Evolutionary conservation across 495 filamentous ascomycete genomes (phyloP).

Genomic region (Penicillium nucicola): DNA sequence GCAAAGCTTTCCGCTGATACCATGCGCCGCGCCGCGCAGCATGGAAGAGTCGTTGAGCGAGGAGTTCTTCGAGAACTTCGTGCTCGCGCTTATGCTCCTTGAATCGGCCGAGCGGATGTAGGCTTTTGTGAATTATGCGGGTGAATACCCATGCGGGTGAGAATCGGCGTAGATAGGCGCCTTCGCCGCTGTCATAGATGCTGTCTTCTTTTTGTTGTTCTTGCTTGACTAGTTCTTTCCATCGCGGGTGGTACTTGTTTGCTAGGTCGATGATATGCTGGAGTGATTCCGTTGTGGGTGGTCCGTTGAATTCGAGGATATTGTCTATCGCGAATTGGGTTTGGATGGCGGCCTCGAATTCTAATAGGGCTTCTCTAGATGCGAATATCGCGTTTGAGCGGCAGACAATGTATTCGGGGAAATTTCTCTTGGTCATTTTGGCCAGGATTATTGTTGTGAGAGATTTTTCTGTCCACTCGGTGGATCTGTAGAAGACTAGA

Average conservation of each 20-base stretch:
- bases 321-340: constrained; percentile 81
- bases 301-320: constrained; percentile 79
- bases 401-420: constrained; percentile 86
- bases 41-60: constrained; percentile 81
- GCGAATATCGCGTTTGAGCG: constrained; percentile 86
- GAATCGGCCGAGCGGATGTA: constrained; percentile 75
- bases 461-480: constrained; percentile 96
- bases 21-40: constrained; percentile 79
- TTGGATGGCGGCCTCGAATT: constrained; percentile 85
- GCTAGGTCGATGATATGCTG: constrained; percentile 70
- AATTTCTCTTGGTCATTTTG: constrained; percentile 80
- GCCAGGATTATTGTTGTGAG: constrained; percentile 93
- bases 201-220: constrained; percentile 78
- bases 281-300: constrained; percentile 60
- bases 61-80: constrained; percentile 67
- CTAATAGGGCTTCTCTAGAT: constrained; percentile 69
- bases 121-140: constrained; percentile 84
- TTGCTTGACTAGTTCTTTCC: constrained; percentile 68
- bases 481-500: constrained; percentile 92
- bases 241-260: constrained; percentile 73
- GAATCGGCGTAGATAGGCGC: constrained; percentile 86
- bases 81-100: constrained; percentile 81
- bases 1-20: constrained; percentile 92
- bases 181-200: constrained; percentile 80
- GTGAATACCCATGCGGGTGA: constrained; percentile 93